Percentiles rank a stretch among this genome's conserved stretches.
Conservation (phyloP, 2,329 filamentous ascomycete species). For the Ophiognomonia clavigignenti-juglandacearum region DNA sequence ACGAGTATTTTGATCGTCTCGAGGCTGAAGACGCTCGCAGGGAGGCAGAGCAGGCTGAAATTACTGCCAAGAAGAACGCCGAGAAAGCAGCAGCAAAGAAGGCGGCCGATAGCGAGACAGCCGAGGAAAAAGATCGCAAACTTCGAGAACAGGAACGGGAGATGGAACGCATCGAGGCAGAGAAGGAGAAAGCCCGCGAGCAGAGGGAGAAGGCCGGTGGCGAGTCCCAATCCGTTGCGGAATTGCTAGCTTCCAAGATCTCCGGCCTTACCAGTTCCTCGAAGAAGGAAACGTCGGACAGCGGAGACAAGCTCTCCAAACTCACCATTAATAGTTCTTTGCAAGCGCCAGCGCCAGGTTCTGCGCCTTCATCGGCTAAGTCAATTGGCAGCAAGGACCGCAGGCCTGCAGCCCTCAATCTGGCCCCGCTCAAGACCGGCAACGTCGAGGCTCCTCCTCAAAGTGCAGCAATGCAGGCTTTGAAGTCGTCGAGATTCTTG, state of each 20-base stretch:
- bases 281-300: conserved; percentile 37
- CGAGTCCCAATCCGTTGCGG: conserved; percentile 43
- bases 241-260: conserved; percentile 42
- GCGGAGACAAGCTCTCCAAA: conserved; percentile 43
- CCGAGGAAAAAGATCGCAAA: conserved; percentile 57
- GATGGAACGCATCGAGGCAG: conserved; percentile 69
- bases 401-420: conserved; percentile 85
- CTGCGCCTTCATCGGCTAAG: conserved; percentile 29
- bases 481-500: conserved; percentile 88
- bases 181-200: conserved; percentile 54
- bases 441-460: conserved; percentile 86
- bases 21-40: conserved; percentile 49
- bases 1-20: conserved; percentile 58
- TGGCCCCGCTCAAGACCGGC: conserved; percentile 77
- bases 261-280: conserved; percentile 32
- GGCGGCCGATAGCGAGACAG: conserved; percentile 36
- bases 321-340: conserved; percentile 38
- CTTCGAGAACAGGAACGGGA: conserved; percentile 69
- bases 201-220: conserved; percentile 46
- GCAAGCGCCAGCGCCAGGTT: conserved; percentile 5
- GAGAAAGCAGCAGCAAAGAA: conserved; percentile 45
- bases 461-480: conserved; percentile 85
- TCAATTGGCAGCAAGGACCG: conserved; percentile 45
- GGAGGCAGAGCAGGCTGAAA: conserved; percentile 43
- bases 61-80: conserved; percentile 32